These are phyloP conservation scores for Hypoxylon sp. DNA, from an alignment of 2,329 filamentous ascomycete genomes.

Conservation along the genomic window DNA sequence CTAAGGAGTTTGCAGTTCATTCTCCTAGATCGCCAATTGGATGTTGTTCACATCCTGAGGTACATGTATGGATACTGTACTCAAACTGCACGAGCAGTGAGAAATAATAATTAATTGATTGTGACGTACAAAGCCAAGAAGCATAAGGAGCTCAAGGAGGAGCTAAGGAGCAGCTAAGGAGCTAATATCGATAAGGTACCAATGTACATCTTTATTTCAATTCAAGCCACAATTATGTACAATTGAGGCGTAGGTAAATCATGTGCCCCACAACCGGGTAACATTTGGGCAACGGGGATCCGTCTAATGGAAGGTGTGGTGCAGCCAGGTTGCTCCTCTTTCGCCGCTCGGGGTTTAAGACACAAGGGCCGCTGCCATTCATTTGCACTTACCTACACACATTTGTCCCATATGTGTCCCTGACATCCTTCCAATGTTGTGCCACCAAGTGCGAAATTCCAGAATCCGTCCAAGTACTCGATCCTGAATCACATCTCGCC, in stretches of 20 bases:
- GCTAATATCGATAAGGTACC: slow-evolving; percentile 34
- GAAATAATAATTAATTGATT: slow-evolving; percentile 10
- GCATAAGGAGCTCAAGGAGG: not conserved
- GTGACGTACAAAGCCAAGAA: slow-evolving; percentile 34
- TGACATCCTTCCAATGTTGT: slow-evolving; percentile 37
- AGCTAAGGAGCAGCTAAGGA: slow-evolving; percentile 5
- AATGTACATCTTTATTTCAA: slow-evolving; percentile 30
- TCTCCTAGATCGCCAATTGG: slow-evolving; percentile 45
- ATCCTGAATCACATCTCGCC: slow-evolving; percentile 21
- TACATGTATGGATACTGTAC: not conserved
- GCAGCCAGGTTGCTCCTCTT: slow-evolving; percentile 33
- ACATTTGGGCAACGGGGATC: slow-evolving; percentile 23
- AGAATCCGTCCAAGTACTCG: slow-evolving; percentile 18
- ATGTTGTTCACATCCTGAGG: slow-evolving; percentile 48
- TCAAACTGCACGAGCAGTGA: slow-evolving; percentile 21
- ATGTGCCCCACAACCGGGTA: slow-evolving; percentile 39
- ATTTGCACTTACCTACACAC: slow-evolving; percentile 21
- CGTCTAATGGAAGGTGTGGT: slow-evolving; percentile 33
- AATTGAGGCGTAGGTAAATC: slow-evolving; percentile 34
- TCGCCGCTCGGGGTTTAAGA: slow-evolving; percentile 44
- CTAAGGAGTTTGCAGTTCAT: slow-evolving; percentile 51
- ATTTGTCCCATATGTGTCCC: slow-evolving; percentile 36
- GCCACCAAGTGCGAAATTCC: slow-evolving; percentile 34
- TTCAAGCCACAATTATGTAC: slow-evolving; percentile 37
- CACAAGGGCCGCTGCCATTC: slow-evolving; percentile 29